A percentile compares a stretch with the other conserved stretches of the same genome.
Evolutionary conservation across 495 filamentous ascomycete genomes (phyloP).

Genomic region (Pyrenopolyporus hunteri): DNA sequence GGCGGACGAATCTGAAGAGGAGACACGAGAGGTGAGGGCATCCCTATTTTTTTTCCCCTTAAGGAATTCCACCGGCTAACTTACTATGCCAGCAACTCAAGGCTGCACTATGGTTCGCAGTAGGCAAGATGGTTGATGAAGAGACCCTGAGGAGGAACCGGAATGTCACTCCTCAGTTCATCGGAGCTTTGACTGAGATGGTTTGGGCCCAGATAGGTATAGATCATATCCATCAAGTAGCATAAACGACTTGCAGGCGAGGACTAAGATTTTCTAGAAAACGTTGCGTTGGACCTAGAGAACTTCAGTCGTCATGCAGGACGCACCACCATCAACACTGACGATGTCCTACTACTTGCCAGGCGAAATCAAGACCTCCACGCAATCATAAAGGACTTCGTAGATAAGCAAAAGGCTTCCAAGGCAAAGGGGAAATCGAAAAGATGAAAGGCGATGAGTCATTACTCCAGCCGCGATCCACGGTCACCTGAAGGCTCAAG

Average conservation of each 20-base stretch:
- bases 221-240: background rate
- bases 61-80: constrained; percentile 9
- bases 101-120: constrained; percentile 88
- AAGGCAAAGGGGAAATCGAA: constrained; percentile 46
- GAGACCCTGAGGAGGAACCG: constrained; percentile 75
- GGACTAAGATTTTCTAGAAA: constrained; percentile 59
- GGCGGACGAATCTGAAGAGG: constrained; percentile 44
- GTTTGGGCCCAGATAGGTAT: constrained; percentile 88
- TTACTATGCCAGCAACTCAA: constrained; percentile 72
- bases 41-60: background rate
- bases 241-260: too few species aligned
- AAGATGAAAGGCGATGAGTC: constrained; percentile 23
- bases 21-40: constrained; percentile 31
- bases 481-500: too few species aligned
- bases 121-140: constrained; percentile 89
- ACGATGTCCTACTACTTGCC: constrained; percentile 86
- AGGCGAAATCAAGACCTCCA: constrained; percentile 85
- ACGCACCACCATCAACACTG: constrained; percentile 76
- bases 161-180: constrained; percentile 95
- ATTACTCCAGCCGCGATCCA: too few species aligned
- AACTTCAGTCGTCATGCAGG: constrained; percentile 89
- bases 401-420: constrained; percentile 63
- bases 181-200: constrained; percentile 88
- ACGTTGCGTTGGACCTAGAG: constrained; percentile 75
- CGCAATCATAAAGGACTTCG: constrained; percentile 68